A percentile compares a stretch with the other conserved stretches of the same genome.
These are phyloP conservation scores for Podosphaera fusca DNA, from an alignment of 2,329 filamentous ascomycete genomes.

Conservation along the genomic window DNA sequence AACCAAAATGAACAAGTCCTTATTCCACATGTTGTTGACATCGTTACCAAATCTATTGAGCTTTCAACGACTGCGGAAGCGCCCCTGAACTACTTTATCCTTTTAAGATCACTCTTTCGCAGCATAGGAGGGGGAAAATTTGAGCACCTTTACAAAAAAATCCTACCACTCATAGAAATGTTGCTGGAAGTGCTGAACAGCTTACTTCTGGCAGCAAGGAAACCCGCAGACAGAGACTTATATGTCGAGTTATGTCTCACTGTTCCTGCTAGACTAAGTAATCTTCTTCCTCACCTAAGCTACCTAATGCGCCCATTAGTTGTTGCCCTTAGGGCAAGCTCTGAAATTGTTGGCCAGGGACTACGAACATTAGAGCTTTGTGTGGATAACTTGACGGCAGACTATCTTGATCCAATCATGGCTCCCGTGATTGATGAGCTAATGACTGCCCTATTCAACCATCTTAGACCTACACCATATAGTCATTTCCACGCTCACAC, in stretches of 20 bases:
- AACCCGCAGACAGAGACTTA: constrained; percentile 73
- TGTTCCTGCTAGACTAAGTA: constrained; percentile 80
- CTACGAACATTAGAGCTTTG: constrained; percentile 84
- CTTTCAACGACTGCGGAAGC: constrained; percentile 87
- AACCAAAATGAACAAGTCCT: constrained; percentile 88
- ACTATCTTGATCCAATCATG: constrained; percentile 98
- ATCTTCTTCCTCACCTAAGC: constrained; percentile 80
- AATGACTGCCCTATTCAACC: constrained; percentile 93
- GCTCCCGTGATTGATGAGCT: constrained; percentile 94
- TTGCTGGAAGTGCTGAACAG: constrained; percentile 93
- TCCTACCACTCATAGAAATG: constrained; percentile 90
- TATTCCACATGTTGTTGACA: constrained; percentile 85
- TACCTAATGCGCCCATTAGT: constrained; percentile 94
- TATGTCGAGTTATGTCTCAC: constrained; percentile 95
- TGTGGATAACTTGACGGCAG: constrained; percentile 91
- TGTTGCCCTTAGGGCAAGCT: constrained; percentile 77
- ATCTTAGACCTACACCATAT: constrained; percentile 80
- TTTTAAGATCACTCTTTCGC: constrained; percentile 76
- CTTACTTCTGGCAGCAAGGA: constrained; percentile 69
- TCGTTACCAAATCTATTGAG: constrained; percentile 93
- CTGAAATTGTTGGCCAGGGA: constrained; percentile 84
- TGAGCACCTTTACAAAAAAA: constrained; percentile 95
- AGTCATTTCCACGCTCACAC: constrained; percentile 96
- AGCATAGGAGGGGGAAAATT: constrained; percentile 96
- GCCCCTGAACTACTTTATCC: constrained; percentile 94